phyloP scores from a whole-genome alignment of 1,284 basidiomycete genomes.

The Amylostereum areolatum region DNA sequence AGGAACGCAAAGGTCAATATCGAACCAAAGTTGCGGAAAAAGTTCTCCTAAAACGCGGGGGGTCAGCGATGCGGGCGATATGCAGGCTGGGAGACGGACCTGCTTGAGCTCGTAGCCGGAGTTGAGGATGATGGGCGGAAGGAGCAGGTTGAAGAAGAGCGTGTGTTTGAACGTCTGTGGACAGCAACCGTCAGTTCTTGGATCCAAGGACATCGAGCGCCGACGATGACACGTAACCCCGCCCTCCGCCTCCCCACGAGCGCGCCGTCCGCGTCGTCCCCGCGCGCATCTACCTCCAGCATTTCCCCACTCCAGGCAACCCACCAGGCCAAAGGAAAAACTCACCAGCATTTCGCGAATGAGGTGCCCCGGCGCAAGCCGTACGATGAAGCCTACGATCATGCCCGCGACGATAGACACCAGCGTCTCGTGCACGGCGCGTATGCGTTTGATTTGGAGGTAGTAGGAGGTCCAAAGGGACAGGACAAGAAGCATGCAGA shows the following conservation, averaged over 20 bases:
- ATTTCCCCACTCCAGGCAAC: neutral
- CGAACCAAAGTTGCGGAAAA: constrained; percentile 96
- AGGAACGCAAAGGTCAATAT: constrained; percentile 96
- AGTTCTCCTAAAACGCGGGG: constrained; percentile 70
- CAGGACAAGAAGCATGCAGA: constrained; percentile 89
- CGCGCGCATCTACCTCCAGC: too few relatives aligned
- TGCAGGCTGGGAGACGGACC: constrained; percentile 34
- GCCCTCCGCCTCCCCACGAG: neutral
- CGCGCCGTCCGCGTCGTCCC: neutral
- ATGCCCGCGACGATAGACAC: constrained; percentile 96
- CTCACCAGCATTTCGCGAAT: constrained; percentile 97
- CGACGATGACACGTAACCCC: neutral
- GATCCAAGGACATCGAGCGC: neutral
- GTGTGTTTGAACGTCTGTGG: constrained; percentile 91
- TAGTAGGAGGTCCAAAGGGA: constrained; percentile 98
- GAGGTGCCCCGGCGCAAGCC: constrained; percentile 87
- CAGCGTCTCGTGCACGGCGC: constrained; percentile 94
- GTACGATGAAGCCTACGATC: constrained; percentile 89
- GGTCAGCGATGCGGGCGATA: neutral
- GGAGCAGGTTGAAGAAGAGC: constrained; percentile 94
- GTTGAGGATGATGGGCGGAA: constrained; percentile 97
- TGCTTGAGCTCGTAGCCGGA: constrained; percentile 98
- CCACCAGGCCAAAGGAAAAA: constrained; percentile 13
- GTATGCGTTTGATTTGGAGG: constrained; percentile 93
- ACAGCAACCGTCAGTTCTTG: constrained; percentile 1